phyloP scores from a whole-genome alignment of 2,329 filamentous ascomycete species.

The Verticillium nubilum region DNA sequence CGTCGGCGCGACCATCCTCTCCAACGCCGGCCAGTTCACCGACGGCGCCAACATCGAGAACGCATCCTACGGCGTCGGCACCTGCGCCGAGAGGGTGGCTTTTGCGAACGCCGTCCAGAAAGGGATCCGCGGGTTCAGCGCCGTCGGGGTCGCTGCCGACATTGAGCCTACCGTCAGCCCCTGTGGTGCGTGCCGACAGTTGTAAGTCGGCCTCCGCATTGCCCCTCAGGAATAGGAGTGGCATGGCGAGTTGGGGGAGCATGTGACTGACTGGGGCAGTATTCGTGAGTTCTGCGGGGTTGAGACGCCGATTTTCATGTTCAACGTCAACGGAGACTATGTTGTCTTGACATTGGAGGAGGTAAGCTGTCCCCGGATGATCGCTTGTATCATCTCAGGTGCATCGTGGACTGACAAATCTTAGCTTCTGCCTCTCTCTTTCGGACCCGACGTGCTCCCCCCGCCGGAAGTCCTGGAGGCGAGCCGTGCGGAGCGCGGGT shows the following conservation, averaged over 20 bases:
- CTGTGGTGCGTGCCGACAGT: constrained; percentile 95
- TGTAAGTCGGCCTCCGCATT: constrained; percentile 48
- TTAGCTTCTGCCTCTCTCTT: constrained; percentile 64
- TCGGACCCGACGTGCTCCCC: constrained; percentile 57
- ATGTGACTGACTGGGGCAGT: constrained; percentile 28
- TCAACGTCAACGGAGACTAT: constrained; percentile 72
- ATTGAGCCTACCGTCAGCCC: constrained; percentile 65
- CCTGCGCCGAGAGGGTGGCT: constrained; percentile 89
- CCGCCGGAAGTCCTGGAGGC: constrained; percentile 22
- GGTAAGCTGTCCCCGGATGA: constrained; percentile 30
- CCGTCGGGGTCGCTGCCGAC: constrained; percentile 81
- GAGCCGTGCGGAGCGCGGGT: not conserved
- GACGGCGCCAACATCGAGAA: constrained; percentile 91
- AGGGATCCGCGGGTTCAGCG: constrained; percentile 58
- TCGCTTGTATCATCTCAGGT: not conserved
- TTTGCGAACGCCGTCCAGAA: constrained; percentile 71
- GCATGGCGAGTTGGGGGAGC: no score
- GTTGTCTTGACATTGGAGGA: constrained; percentile 65
- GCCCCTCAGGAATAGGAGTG: not conserved
- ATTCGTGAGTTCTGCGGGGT: constrained; percentile 71
- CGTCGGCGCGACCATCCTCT: constrained; percentile 77
- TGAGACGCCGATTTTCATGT: constrained; percentile 83
- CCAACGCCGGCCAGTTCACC: constrained; percentile 47
- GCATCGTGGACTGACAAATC: not conserved
- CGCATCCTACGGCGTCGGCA: constrained; percentile 87